These are phyloP conservation scores for Aspergillus candidus DNA, from an alignment of 2,329 filamentous ascomycete species.

Conservation along the genomic window DNA sequence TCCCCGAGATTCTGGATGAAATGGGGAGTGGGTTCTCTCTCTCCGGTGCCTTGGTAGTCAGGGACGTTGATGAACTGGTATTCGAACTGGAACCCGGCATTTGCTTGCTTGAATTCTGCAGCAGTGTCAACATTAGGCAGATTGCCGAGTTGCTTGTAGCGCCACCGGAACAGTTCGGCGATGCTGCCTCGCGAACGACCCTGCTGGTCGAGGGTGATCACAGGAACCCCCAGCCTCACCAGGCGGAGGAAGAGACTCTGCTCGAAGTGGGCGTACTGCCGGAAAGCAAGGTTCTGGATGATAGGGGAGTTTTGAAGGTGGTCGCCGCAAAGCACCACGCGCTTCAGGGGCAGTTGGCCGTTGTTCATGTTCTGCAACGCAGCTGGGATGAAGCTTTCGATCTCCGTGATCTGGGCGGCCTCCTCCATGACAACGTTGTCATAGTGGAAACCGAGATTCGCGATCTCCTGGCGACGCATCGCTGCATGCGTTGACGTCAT, in stretches of 20 bases:
- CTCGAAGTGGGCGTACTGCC: conserved; percentile 91
- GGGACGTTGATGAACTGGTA: conserved; percentile 96
- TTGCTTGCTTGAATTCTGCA: conserved; percentile 70
- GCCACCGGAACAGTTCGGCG: conserved; percentile 86
- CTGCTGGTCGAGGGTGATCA: conserved; percentile 85
- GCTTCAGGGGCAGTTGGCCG: conserved; percentile 69
- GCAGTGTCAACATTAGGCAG: conserved; percentile 65
- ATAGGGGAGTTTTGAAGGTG: conserved; percentile 96
- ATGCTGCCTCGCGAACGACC: conserved; percentile 83
- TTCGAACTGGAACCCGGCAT: conserved; percentile 87
- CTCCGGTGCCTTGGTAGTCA: conserved; percentile 85
- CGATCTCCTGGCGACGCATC: conserved; percentile 87
- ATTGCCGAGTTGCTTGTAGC: conserved; percentile 74
- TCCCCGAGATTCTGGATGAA: conserved; percentile 96
- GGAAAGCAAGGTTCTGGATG: conserved; percentile 88
- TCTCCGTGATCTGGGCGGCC: conserved; percentile 94
- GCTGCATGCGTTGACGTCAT: conserved; percentile 99
- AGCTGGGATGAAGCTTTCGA: conserved; percentile 92
- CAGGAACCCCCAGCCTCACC: conserved; percentile 85
- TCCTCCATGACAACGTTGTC: conserved; percentile 99
- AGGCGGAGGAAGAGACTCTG: conserved; percentile 91
- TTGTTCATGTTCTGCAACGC: conserved; percentile 78
- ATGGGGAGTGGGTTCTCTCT: conserved; percentile 83
- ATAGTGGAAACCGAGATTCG: conserved; percentile 87
- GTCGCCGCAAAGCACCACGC: conserved; percentile 88